Evolutionary conservation across 2,329 filamentous ascomycete species (phyloP), one percentile per base, ranked within the genome.

Genomic region (Ophiostoma quercus): DNA sequence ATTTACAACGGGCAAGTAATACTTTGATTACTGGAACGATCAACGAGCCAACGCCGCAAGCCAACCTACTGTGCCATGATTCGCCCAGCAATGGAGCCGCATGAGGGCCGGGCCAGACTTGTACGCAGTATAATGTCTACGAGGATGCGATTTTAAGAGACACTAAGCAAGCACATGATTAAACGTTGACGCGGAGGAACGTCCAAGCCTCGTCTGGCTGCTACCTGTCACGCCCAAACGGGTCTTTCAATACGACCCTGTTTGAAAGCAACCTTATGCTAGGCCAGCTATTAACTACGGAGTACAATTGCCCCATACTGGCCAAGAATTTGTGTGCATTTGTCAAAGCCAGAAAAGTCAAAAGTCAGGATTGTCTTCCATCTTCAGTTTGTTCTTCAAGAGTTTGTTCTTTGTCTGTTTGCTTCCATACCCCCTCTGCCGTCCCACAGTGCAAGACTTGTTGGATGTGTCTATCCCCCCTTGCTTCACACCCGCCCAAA

Each of bases 131-230:
- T 41, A 41, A 41, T 19, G 16, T 19, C 16, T 47, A 8, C 4
- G 16, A 25, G 22, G 11, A 25, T 9, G 22, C 51, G 22, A 57
- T 57, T 22, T 57, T 16, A 9, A 57, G 11, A 25, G 25, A 32
- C 25, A 57, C 57, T 62, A 62, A 19, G 25, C 57, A 29, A 37
- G 68, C 70, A 71, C 68, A 71, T 70, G 70, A 70, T 68, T 66
- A 63, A 66, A 39, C 29, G 34, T 68, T 70, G 70, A 70, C 70
- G 68, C 70, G 70, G 69, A 65, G 9, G 34, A 22, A 39, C 62
- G 68, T 47, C 25, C 34, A 51, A 47, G 5, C 60, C 54, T 67
- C 43, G n/a, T 65, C 62, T 39, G 34, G 34, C 34, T 62, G 25
- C 57, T 12, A 62, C 25, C 57, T 62, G 25, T 32, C 57, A 62